Conservation (phyloP, 495 filamentous ascomycete genomes). For the Podospora conica region DNA sequence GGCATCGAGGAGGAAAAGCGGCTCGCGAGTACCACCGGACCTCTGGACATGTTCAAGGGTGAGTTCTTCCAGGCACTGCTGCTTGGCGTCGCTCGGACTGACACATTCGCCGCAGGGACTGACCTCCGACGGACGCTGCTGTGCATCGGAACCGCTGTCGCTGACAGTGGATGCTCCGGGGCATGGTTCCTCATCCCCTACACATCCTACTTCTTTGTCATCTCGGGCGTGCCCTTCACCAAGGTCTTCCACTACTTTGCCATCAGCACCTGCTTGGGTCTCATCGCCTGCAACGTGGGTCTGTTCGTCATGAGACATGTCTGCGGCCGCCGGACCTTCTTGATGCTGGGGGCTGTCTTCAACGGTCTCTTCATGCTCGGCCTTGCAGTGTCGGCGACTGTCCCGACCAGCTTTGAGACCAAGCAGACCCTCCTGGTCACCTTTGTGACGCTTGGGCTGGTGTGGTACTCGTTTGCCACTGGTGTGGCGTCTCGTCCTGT, state of each 20-base stretch:
- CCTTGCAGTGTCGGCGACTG: constrained; percentile 30
- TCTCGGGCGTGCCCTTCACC: constrained; percentile 31
- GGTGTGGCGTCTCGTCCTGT: neutral
- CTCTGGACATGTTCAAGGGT: constrained; percentile 35
- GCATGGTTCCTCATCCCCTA: constrained; percentile 40
- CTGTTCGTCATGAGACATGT: constrained; percentile 36
- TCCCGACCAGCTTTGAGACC: neutral
- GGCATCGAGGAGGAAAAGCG: constrained; percentile 36
- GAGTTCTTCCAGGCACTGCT: neutral
- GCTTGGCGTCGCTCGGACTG: neutral
- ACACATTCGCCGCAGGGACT: constrained; percentile 33
- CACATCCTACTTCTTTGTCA: constrained; percentile 37
- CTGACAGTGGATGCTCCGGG: constrained; percentile 28
- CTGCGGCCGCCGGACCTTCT: constrained; percentile 28
- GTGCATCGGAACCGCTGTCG: constrained; percentile 33
- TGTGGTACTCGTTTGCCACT: neutral
- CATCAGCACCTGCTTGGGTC: constrained; percentile 35
- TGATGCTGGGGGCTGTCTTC: constrained; percentile 30
- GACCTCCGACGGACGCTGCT: constrained; percentile 35
- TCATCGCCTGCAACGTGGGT: constrained; percentile 28
- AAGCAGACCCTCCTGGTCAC: neutral
- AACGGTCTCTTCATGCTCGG: constrained; percentile 34
- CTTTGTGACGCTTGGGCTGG: neutral
- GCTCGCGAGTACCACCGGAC: constrained; percentile 25
- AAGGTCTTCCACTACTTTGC: constrained; percentile 37